Percentiles rank a stretch among this genome's conserved stretches.
Conservation (phyloP, 129 eudicot species). For the Pulicaria dysenterica region DNA sequence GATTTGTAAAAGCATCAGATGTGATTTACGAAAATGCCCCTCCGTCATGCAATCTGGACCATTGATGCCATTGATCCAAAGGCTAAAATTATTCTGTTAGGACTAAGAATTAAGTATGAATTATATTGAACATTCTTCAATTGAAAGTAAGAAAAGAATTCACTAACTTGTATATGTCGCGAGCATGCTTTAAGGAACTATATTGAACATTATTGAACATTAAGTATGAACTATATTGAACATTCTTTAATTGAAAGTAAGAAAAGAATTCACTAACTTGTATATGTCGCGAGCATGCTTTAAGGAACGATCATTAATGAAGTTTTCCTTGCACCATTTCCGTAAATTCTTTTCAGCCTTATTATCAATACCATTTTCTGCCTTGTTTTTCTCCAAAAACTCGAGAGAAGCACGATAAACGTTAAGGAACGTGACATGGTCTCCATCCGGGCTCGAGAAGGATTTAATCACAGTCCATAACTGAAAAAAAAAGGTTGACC, state of each 20-base stretch:
- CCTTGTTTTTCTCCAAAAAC: conserved; percentile 65
- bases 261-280: conserved; percentile 49
- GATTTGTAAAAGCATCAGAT: too few species aligned
- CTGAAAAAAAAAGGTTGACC: background rate
- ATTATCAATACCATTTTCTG: conserved; percentile 53
- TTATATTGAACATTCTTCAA: too few species aligned
- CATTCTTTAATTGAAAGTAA: background rate
- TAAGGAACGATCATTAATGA: conserved; percentile 75
- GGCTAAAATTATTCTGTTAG: too few species aligned
- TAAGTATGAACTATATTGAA: too few species aligned
- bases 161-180: too few species aligned
- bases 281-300: conserved; percentile 88
- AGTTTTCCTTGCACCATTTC: conserved; percentile 93
- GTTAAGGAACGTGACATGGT: conserved; percentile 78
- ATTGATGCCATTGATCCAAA: too few species aligned
- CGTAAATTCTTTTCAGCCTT: conserved; percentile 76
- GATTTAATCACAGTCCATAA: conserved; percentile 51
- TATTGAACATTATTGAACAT: too few species aligned
- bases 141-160: too few species aligned
- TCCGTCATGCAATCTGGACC: too few species aligned
- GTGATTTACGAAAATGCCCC: too few species aligned
- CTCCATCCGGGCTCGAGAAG: conserved; percentile 85
- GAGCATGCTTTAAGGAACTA: too few species aligned
- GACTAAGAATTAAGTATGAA: too few species aligned
- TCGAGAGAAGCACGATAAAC: conserved; percentile 76